These are phyloP conservation scores for Trichoderma koningii DNA, from an alignment of 2,329 filamentous ascomycete genomes.

Conservation along the genomic window DNA sequence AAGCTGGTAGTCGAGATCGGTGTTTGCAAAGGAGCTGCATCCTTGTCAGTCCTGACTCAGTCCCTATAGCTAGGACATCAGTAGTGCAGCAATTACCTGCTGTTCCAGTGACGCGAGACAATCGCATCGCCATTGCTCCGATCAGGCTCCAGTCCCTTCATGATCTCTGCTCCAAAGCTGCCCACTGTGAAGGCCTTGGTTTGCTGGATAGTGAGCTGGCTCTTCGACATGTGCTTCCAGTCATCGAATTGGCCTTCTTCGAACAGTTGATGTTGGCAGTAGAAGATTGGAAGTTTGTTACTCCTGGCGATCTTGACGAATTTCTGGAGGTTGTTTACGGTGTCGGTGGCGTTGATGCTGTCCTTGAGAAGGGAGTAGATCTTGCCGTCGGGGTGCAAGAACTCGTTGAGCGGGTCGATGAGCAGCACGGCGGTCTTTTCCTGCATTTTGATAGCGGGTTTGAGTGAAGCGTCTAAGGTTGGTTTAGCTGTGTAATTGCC, in stretches of 20 bases:
- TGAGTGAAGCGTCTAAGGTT: background rate
- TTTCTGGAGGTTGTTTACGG: constrained; percentile 24
- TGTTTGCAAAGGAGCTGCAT: constrained; percentile 18
- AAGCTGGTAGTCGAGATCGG: constrained; percentile 23
- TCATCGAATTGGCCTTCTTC: constrained; percentile 23
- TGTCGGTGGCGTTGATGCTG: constrained; percentile 22
- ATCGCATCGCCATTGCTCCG: constrained; percentile 29
- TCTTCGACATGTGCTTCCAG: constrained; percentile 28
- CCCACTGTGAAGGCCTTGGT: constrained; percentile 22
- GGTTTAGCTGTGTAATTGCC: background rate
- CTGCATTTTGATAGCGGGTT: background rate
- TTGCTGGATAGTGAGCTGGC: background rate
- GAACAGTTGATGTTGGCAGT: constrained; percentile 28
- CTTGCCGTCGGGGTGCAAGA: constrained; percentile 30
- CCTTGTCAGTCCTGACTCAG: background rate
- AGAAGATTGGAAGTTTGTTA: constrained; percentile 28
- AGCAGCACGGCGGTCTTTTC: constrained; percentile 28
- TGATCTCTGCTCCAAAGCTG: constrained; percentile 30
- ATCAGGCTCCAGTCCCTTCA: constrained; percentile 29
- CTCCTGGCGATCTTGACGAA: constrained; percentile 24
- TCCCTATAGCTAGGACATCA: background rate
- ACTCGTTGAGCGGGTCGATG: constrained; percentile 32
- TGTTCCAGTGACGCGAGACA: constrained; percentile 26
- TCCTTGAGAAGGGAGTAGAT: constrained; percentile 15
- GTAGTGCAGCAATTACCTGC: background rate